Conservation (phyloP, 306 rosid species). For the Cucurbita ficifolia region DNA sequence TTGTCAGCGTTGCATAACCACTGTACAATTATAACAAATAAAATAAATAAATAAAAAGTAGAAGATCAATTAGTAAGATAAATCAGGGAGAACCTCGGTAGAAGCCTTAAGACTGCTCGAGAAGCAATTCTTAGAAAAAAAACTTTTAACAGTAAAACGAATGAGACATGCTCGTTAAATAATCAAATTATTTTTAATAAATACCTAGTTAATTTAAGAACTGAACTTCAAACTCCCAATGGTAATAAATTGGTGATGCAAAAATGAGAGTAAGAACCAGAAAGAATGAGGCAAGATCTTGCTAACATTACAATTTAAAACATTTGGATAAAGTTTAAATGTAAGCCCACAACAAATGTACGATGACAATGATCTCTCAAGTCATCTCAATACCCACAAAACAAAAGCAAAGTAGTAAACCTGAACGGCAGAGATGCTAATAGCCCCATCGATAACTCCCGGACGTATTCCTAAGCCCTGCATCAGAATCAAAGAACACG, state of each 20-base stretch:
- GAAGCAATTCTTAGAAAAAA: not conserved
- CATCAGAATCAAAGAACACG: conserved; percentile 4
- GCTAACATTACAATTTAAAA: not conserved
- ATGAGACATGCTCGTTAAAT: not conserved
- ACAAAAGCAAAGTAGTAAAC: conserved; percentile 19
- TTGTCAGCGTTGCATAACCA: conserved; percentile 98
- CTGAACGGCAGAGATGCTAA: conserved; percentile 93
- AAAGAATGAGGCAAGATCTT: not conserved
- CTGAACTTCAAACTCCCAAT: not conserved
- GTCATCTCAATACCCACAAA: not conserved
- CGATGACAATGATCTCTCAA: not conserved
- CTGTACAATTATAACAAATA: conserved; percentile 30
- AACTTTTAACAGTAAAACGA: not conserved
- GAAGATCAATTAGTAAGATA: not conserved
- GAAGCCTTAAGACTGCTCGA: not conserved
- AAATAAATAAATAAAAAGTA: not conserved
- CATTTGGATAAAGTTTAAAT: not conserved
- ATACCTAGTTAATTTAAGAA: not conserved
- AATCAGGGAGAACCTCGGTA: not conserved
- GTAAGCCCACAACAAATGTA: not conserved
- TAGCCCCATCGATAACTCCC: conserved; percentile 83
- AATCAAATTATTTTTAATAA: not conserved
- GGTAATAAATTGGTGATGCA: not conserved
- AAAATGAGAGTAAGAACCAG: not conserved
- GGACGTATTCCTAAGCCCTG: conserved; percentile 93